Percentiles rank a stretch among this genome's conserved stretches.
Conservation (phyloP, 1,139 yeast species). For the Lizanozyma gosingica region DNA sequence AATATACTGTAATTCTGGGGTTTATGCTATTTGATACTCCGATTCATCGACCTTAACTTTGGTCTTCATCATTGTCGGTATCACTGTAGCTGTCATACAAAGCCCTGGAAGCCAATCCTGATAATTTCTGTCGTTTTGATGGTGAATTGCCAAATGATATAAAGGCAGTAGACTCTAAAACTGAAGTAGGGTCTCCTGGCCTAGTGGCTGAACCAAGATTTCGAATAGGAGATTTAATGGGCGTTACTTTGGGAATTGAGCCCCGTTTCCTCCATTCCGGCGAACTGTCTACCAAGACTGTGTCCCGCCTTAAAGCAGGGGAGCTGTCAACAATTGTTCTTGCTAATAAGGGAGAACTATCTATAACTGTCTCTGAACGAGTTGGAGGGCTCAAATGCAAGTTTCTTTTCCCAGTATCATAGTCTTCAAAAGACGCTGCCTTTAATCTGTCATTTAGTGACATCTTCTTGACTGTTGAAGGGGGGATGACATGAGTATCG, state of each 20-base stretch:
- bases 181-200: no score
- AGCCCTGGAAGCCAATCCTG: no score
- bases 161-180: no score
- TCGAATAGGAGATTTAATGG: no score
- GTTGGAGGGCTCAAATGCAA: not conserved
- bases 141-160: not conserved
- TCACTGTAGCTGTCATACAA: no score
- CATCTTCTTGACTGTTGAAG: not conserved
- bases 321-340: not conserved
- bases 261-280: not conserved
- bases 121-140: not conserved
- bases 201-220: no score
- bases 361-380: not conserved
- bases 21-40: no score
- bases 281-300: not conserved
- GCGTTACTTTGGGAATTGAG: no score
- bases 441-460: constrained; percentile 1
- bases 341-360: not conserved
- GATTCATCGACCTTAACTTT: no score
- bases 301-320: not conserved
- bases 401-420: not conserved
- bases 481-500: constrained; percentile 1
- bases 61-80: no score
- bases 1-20: no score
- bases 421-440: not conserved